These are phyloP conservation scores for Eucalyptus curtisii DNA, from an alignment of 345 rosid genomes.

Conservation along the genomic window DNA sequence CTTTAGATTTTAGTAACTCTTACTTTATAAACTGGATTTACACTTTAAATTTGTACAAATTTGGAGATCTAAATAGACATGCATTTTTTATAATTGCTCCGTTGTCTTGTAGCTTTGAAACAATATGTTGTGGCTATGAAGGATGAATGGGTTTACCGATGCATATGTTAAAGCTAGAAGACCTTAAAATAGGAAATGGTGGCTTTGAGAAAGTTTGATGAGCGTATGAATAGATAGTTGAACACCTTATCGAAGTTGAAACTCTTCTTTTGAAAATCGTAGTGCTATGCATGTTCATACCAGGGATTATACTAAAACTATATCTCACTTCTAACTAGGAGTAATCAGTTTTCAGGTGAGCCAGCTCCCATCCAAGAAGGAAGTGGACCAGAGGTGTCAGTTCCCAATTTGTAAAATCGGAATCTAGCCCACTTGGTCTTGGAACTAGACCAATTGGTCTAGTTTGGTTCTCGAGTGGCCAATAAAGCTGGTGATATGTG, in stretches of 20 bases:
- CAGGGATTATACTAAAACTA: not conserved
- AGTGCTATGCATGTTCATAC: not conserved
- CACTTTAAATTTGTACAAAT: not conserved
- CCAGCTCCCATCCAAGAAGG: not conserved
- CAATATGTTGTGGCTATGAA: not conserved
- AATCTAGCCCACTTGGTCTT: not conserved
- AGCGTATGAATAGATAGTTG: not conserved
- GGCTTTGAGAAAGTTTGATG: not conserved
- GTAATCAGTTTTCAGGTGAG: not conserved
- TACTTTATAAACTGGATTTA: not conserved
- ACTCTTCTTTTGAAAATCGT: not conserved
- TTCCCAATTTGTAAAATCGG: not conserved
- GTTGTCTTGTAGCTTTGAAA: not conserved
- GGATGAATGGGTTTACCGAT: not conserved
- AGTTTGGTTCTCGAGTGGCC: not conserved
- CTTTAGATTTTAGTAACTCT: not conserved
- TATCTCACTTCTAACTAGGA: not conserved
- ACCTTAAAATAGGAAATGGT: not conserved
- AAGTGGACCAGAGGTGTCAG: accelerated
- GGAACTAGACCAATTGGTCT: accelerated
- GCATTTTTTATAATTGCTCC: not conserved
- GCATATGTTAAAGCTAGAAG: not conserved
- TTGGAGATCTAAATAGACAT: not conserved
- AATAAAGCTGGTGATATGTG: not conserved
- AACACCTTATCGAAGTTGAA: not conserved